Base-by-base conservation (phyloP, 257 asterid genomes). In the Thymus mandschuricus region DNA sequence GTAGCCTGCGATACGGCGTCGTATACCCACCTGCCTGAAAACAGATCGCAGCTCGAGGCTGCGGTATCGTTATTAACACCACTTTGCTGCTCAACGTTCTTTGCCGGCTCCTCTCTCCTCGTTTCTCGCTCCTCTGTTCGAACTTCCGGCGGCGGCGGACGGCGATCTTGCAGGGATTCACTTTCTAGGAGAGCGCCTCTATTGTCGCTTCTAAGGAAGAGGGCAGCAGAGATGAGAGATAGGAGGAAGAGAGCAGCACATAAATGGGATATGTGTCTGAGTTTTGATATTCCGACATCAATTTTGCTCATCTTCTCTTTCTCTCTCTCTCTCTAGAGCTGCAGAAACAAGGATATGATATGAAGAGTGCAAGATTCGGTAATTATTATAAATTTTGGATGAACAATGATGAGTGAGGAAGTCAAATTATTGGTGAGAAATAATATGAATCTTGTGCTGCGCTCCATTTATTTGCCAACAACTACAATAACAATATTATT, bases 1-100 rank as follows among this genome's bases (percentile, higher is more conserved):
- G 77, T 44, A 33, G 91, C 84, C 55, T 71, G 68, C 12, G 85
- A n/a, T 15, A 51, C 80, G 34, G 21, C 56, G 15, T 77, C 57
- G 44, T 44, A 64, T 2, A 64, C 13, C 74, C 74, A 69, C 57
- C 6, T 69, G 46, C 74, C 74, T 2, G 74, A 29, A 44, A 64
- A 45, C 43, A 64, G 29, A 29, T 64, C 28, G 44, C 69, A 64
- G 69, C 41, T 64, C 57, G 56, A n/a, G 4, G 4, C 13, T 1
- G 43, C 3, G 4, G 68, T 43, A 1, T 44, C 55, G 21, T 21
- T 21, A 6, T 63, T 63, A 49, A 49, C 9, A 12, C 4, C 38
- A 29, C 10, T 27, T 41, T 41, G 50, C 50, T 60, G 34, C 35
- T 15, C 34, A 51, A 41, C 54, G 40, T 63, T 8, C 54, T 29